A percentile compares a stretch with the other conserved stretches of the same genome.
phyloP scores from a whole-genome alignment of 352 stramenopile genomes.

The Phytophthora nicotianae region DNA sequence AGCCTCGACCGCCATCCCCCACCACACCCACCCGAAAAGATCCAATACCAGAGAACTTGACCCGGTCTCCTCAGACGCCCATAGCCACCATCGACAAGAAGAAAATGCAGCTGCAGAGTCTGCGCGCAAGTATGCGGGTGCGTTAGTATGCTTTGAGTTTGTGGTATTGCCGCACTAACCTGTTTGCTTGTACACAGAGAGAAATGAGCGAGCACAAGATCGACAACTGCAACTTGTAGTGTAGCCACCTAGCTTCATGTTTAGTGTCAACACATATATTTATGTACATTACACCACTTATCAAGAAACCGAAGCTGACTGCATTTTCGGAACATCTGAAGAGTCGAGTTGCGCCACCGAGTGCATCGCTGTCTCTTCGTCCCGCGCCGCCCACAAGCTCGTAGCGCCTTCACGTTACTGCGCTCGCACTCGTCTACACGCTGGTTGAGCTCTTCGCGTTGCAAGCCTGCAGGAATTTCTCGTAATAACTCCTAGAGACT shows the following conservation, averaged over 20 bases:
- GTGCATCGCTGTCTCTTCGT: conserved; percentile 8
- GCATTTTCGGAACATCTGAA: conserved; percentile 27
- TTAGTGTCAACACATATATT: not conserved
- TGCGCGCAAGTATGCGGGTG: conserved; percentile 54
- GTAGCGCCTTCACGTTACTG: not conserved
- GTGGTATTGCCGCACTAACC: not conserved
- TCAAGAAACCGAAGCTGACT: conserved; percentile 4
- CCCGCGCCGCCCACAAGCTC: not conserved
- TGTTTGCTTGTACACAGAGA: conserved; percentile 8
- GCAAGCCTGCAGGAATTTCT: not conserved
- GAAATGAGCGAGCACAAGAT: conserved; percentile 33
- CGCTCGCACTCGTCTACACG: not conserved
- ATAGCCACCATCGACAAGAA: conserved; percentile 50
- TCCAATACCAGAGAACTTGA: conserved; percentile 11
- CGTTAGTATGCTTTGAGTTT: conserved; percentile 5
- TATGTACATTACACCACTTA: conserved; percentile 11
- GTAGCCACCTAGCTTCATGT: not conserved
- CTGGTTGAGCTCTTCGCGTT: not conserved
- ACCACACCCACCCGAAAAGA: conserved; percentile 13
- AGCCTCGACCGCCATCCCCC: conserved; percentile 4
- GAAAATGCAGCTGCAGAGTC: conserved; percentile 51
- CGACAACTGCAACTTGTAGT: conserved; percentile 2
- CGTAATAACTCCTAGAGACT: conserved; percentile 11
- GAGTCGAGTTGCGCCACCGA: conserved; percentile 20
- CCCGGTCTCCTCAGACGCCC: conserved; percentile 3